Percentiles rank a stretch among this genome's conserved stretches.
phyloP scores from a whole-genome alignment of 257 asterid species.

The Parsonsia alboflavescens region DNA sequence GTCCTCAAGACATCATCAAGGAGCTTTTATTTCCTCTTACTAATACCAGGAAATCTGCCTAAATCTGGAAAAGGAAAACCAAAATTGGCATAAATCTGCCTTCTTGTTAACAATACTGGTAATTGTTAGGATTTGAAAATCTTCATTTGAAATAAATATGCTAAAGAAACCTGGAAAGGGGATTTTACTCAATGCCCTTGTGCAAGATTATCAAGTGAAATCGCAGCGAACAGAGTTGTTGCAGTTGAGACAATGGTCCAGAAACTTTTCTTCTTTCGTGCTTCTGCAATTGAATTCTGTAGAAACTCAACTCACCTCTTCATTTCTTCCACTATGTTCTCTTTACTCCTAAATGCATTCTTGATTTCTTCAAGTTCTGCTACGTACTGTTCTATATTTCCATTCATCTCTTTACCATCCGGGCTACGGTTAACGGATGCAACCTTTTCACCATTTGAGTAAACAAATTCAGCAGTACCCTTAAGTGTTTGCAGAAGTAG shows the following conservation, averaged over 20 bases:
- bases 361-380: too few species aligned
- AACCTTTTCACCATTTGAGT: conserved; percentile 28
- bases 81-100: too few species aligned
- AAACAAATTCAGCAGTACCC: conserved; percentile 37
- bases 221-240: conserved; percentile 59
- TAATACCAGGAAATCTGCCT: not conserved
- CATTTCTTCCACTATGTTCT: conserved; percentile 48
- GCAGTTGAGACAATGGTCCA: conserved; percentile 68
- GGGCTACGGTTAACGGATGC: not conserved
- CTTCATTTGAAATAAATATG: too few species aligned
- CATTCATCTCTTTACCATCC: conserved; percentile 18
- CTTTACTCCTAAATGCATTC: conserved; percentile 48
- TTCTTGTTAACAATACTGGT: not conserved
- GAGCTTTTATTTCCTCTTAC: too few species aligned
- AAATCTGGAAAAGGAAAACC: not conserved
- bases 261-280: conserved; percentile 63
- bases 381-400: conserved; percentile 27
- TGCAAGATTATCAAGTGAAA: conserved; percentile 54
- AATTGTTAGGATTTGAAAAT: not conserved
- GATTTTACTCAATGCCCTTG: conserved; percentile 42
- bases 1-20: not conserved
- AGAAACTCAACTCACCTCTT: conserved; percentile 43
- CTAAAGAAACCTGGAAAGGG: not conserved
- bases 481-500: conserved; percentile 49
- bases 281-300: conserved; percentile 41